These are phyloP conservation scores for Cerioporus squamosus DNA, from an alignment of 1,284 basidiomycete genomes.

Conservation along the genomic window DNA sequence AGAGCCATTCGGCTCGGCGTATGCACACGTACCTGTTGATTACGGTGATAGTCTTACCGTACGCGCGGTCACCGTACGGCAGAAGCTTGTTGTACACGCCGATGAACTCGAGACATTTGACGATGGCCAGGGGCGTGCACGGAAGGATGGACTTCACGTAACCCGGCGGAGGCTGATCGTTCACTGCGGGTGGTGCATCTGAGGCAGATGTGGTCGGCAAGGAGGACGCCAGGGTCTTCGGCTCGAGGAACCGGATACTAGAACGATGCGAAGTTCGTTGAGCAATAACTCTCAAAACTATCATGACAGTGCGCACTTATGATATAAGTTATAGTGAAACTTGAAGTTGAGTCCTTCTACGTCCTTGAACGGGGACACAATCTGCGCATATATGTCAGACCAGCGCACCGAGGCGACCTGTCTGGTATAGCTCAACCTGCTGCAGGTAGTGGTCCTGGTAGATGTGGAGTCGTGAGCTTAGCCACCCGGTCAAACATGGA, in stretches of 20 bases:
- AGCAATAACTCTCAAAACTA: neutral
- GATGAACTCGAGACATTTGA: slow-evolving; percentile 90
- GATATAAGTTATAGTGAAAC: slow-evolving; percentile 96
- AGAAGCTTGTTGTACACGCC: slow-evolving; percentile 94
- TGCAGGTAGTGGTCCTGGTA: slow-evolving; percentile 94
- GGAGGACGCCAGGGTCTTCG: slow-evolving; percentile 60
- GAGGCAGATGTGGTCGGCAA: slow-evolving; percentile 35
- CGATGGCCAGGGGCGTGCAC: slow-evolving; percentile 95
- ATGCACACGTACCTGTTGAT: slow-evolving; percentile 77
- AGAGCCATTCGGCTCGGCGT: neutral
- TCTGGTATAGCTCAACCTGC: slow-evolving; percentile 54
- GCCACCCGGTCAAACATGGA: neutral
- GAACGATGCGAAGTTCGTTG: neutral
- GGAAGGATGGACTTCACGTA: slow-evolving; percentile 95
- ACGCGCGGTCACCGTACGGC: slow-evolving; percentile 93
- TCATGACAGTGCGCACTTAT: slow-evolving; percentile 70
- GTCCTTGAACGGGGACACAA: slow-evolving; percentile 95
- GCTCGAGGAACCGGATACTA: slow-evolving; percentile 80
- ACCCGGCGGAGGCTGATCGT: slow-evolving; percentile 75
- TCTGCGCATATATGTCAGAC: slow-evolving; percentile 45
- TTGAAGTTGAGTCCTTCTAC: slow-evolving; percentile 97
- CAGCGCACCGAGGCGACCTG: neutral
- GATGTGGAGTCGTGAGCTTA: slow-evolving; percentile 11
- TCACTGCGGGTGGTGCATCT: slow-evolving; percentile 42
- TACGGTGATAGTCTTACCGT: slow-evolving; percentile 92